A percentile compares a stretch with the other conserved stretches of the same genome.
phyloP scores from a whole-genome alignment of 2,329 filamentous ascomycete species.

The Cadophora gregata region DNA sequence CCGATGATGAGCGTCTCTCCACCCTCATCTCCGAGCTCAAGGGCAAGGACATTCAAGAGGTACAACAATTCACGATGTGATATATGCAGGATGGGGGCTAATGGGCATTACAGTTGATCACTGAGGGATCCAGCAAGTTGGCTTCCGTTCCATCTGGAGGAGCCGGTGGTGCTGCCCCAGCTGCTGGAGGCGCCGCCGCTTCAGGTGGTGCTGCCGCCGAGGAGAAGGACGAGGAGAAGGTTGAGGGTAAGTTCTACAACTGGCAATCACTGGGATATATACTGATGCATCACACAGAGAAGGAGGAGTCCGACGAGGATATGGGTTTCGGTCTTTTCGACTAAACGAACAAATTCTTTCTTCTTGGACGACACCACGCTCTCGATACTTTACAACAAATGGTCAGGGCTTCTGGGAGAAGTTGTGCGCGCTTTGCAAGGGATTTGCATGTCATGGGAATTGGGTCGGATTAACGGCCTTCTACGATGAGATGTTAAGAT shows the following conservation, averaged over 20 bases:
- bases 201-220: conserved; percentile 68
- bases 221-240: conserved; percentile 74
- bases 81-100: conserved; percentile 40
- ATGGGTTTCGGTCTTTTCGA: conserved; percentile 81
- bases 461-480: conserved; percentile 32
- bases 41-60: conserved; percentile 93
- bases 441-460: conserved; percentile 40
- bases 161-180: conserved; percentile 64
- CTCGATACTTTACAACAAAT: conserved; percentile 35
- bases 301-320: conserved; percentile 76
- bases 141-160: conserved; percentile 96
- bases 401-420: conserved; percentile 39
- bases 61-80: conserved; percentile 51
- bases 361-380: conserved; percentile 34
- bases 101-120: conserved; percentile 75
- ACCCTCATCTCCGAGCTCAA: conserved; percentile 89
- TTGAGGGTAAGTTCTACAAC: conserved; percentile 76
- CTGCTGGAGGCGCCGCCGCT: conserved; percentile 70
- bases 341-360: conserved; percentile 55
- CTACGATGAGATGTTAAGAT: conserved; percentile 37
- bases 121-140: conserved; percentile 89
- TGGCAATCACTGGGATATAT: conserved; percentile 8
- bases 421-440: conserved; percentile 41
- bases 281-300: conserved; percentile 51
- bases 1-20: conserved; percentile 83